Base-by-base conservation (phyloP, 768 basidiomycete genomes). In the Boletus subcaerulescens region DNA sequence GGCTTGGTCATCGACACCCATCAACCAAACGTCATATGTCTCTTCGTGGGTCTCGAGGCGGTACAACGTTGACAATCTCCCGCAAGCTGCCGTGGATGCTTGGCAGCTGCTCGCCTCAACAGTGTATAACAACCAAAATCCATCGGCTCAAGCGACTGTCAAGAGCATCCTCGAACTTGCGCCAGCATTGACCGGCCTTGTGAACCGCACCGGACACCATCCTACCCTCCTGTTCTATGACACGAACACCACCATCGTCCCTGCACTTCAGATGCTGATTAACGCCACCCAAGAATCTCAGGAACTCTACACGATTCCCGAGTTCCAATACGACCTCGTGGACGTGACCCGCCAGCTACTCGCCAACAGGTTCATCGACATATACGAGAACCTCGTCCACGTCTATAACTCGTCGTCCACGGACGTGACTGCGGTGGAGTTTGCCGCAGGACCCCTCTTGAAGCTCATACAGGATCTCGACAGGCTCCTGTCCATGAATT, bases 231-330 rank as follows among this genome's bases (percentile, higher is more conserved):
- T 76, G 7, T 69, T 69, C 31, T 76, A 77, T 36, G 67, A 76
- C 53, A 74, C 74, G 1, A 63, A 73, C 61, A 61, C 64, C 2
- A 89, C 89, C 6, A 80, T 95, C 41, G 82, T 91, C 12, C 87
- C 92, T 1, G 85, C 92, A 0, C 73, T 96, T 35, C 80, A 83
- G 51, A 92, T 91, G 3, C 72, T 98, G 3, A 73, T 79, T 5
- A 76, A 70, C 33, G 61, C 66, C 48, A 45, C 65, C 59, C 4
- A 55, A n/a, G n/a, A 48, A 51, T 52, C 53, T 41, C 13, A 56
- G 15, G 36, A 40, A 0, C 65, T 76, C 18, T 5, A 26, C 8
- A 3, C 56, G 2, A 56, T 67, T 5, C 70, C 70, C 3, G 75
- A 76, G 56, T 77, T 73, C 61, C 57, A 52, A 39, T 71, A 71